Evolutionary conservation across 192 early-diverging fungal genomes (phyloP).

Genomic region (Linnemannia zychae): DNA sequence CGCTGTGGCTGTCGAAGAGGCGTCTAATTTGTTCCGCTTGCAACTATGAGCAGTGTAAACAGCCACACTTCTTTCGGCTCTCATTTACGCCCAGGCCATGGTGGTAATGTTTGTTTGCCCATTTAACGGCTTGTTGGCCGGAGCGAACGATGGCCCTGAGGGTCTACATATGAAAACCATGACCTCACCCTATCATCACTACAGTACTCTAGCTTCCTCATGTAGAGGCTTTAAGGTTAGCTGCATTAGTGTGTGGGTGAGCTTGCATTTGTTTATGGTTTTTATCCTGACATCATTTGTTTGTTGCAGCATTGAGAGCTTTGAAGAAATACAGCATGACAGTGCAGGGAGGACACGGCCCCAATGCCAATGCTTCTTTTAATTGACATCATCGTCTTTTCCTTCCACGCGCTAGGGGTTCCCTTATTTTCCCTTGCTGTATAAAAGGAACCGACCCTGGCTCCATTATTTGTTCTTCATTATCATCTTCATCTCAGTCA

Average conservation of each 20-base stretch:
- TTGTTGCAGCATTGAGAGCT: not conserved
- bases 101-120: not conserved
- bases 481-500: slow-evolving; percentile 1
- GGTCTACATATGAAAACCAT: not conserved
- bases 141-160: not conserved
- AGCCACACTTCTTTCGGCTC: not conserved
- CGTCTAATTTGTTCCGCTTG: too few relatives aligned
- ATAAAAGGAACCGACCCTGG: slow-evolving; percentile 7
- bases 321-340: not conserved
- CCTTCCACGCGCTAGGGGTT: too few relatives aligned
- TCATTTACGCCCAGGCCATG: not conserved
- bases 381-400: not conserved
- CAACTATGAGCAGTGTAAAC: not conserved
- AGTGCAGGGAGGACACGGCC: not conserved
- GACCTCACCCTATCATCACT: not conserved
- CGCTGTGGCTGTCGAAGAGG: too few relatives aligned
- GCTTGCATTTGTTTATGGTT: not conserved
- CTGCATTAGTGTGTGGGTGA: not conserved
- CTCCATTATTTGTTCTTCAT: slow-evolving; percentile 7
- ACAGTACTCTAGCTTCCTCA: not conserved
- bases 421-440: not conserved
- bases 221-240: not conserved
- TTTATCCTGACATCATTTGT: not conserved
- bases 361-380: not conserved
- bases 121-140: not conserved